These are phyloP conservation scores for Leccinum truebloodii DNA, from an alignment of 768 basidiomycete species.

Conservation along the genomic window DNA sequence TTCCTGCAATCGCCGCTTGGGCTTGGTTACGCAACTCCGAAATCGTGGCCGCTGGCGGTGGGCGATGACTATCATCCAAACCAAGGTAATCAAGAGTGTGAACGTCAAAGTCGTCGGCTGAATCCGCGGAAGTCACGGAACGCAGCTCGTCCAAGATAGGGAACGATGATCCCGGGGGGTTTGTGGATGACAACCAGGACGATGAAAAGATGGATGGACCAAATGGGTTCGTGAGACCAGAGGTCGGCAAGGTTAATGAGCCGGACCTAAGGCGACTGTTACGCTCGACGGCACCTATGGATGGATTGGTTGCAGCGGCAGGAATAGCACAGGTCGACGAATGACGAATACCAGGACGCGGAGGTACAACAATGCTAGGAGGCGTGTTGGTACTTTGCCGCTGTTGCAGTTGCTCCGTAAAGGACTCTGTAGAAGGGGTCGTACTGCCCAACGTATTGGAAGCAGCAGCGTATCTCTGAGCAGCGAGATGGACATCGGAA, in stretches of 20 bases:
- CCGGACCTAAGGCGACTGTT: constrained; percentile 90
- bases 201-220: constrained; percentile 89
- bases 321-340: constrained; percentile 65
- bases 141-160: constrained; percentile 78
- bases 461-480: constrained; percentile 76
- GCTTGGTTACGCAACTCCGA: constrained; percentile 88
- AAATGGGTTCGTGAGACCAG: constrained; percentile 78
- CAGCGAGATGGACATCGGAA: constrained; percentile 88
- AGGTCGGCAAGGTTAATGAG: constrained; percentile 83
- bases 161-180: constrained; percentile 55
- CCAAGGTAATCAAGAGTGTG: constrained; percentile 97
- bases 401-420: constrained; percentile 46
- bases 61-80: constrained; percentile 76
- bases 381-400: constrained; percentile 39
- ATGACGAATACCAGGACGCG: constrained; percentile 73
- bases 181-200: constrained; percentile 76
- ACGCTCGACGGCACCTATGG: constrained; percentile 48
- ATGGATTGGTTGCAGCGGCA: constrained; percentile 44
- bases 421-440: constrained; percentile 50
- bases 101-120: constrained; percentile 85
- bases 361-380: constrained; percentile 45
- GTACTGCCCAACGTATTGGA: constrained; percentile 56
- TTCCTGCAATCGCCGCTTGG: constrained; percentile 86
- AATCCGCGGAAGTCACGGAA: constrained; percentile 77
- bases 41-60: constrained; percentile 82